Evolutionary conservation across 768 basidiomycete genomes (phyloP).

Genomic region (Termitomyces sp.): DNA sequence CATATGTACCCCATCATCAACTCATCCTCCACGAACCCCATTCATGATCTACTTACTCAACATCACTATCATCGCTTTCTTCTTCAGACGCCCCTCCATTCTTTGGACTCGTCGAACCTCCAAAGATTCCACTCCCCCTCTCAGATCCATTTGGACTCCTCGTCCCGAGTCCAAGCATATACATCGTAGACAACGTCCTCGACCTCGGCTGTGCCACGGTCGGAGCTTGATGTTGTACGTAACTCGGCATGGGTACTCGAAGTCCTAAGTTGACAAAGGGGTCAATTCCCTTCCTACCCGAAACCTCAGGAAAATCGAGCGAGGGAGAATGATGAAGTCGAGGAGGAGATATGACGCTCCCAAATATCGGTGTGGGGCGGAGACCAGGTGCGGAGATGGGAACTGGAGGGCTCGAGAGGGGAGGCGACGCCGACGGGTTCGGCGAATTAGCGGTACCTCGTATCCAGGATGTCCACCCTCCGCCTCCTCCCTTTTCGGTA

Average conservation of each 20-base stretch:
- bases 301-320: conserved; percentile 16
- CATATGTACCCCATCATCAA: too few species aligned
- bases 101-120: not conserved
- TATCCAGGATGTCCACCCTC: conserved; percentile 57
- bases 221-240: conserved; percentile 14
- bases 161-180: conserved; percentile 54
- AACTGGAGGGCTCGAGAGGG: conserved; percentile 22
- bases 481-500: conserved; percentile 20
- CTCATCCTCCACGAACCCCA: not conserved
- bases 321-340: conserved; percentile 47
- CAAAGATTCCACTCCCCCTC: conserved; percentile 6
- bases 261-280: conserved; percentile 43
- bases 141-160: conserved; percentile 18
- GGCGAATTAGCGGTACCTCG: conserved; percentile 18
- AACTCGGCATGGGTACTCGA: conserved; percentile 55
- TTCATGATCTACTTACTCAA: not conserved
- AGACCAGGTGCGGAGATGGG: conserved; percentile 18
- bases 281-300: conserved; percentile 17
- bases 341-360: conserved; percentile 64
- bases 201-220: conserved; percentile 23
- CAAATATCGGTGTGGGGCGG: conserved; percentile 50
- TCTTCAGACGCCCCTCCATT: not conserved
- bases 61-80: not conserved
- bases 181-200: conserved; percentile 56
- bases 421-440: not conserved